These are phyloP conservation scores for Tuber borchii DNA, from an alignment of 495 filamentous ascomycete species.

Conservation along the genomic window DNA sequence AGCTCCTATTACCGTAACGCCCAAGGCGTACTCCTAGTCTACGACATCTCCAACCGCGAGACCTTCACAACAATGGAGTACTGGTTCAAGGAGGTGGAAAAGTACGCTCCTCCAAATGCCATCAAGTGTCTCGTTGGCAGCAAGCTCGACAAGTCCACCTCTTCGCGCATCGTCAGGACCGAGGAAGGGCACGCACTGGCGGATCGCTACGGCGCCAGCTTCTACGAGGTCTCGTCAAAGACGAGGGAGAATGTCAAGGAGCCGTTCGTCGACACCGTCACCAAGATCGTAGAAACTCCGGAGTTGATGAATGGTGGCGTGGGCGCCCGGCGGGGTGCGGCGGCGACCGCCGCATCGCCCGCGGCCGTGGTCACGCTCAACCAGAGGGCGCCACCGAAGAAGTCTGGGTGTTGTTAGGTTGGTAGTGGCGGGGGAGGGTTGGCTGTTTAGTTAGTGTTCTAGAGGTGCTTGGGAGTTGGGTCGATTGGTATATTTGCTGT, in stretches of 20 bases:
- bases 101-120: slow-evolving; percentile 50
- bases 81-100: slow-evolving; percentile 56
- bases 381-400: slow-evolving; percentile 15
- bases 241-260: slow-evolving; percentile 51
- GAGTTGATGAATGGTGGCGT: slow-evolving; percentile 43
- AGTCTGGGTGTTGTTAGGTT: slow-evolving; percentile 41
- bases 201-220: slow-evolving; percentile 47
- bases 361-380: slow-evolving; percentile 13
- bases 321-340: slow-evolving; percentile 22
- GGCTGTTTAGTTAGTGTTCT: slow-evolving; percentile 22
- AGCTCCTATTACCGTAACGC: slow-evolving; percentile 58
- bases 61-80: slow-evolving; percentile 53
- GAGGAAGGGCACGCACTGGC: slow-evolving; percentile 52
- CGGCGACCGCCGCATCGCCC: not conserved
- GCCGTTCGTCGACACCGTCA: slow-evolving; percentile 54
- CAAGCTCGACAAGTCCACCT: slow-evolving; percentile 50
- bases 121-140: slow-evolving; percentile 52
- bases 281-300: slow-evolving; percentile 49
- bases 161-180: slow-evolving; percentile 47
- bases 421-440: slow-evolving; percentile 9
- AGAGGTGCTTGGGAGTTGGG: slow-evolving; percentile 12
- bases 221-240: slow-evolving; percentile 55
- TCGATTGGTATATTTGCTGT: slow-evolving; percentile 17
- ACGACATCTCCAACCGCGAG: slow-evolving; percentile 53
- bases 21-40: slow-evolving; percentile 56